Evolutionary conservation across 192 early-diverging fungal genomes (phyloP).

Genomic region (Mortierella alpina): DNA sequence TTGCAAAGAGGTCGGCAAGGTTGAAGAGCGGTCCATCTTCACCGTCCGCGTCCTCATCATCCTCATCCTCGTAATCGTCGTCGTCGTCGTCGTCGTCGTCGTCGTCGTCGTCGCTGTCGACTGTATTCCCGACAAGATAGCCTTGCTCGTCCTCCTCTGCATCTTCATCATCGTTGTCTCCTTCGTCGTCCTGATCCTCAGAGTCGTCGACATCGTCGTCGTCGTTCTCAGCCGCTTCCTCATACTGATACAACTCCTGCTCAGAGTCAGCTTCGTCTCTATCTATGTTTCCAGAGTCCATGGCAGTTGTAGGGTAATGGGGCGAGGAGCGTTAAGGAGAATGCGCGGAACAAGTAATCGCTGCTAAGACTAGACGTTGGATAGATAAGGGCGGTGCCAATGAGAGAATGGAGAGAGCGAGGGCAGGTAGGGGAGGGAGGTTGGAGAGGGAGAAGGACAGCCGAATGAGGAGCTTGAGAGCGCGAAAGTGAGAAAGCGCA

Average conservation of each 20-base stretch:
- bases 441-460: too few species aligned
- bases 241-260: constrained; percentile 15
- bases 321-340: background rate
- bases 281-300: background rate
- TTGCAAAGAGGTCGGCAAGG: constrained; percentile 4
- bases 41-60: constrained; percentile 24
- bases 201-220: constrained; percentile 35
- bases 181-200: constrained; percentile 26
- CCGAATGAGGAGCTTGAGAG: too few species aligned
- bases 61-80: constrained; percentile 15
- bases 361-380: background rate
- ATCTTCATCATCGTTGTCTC: constrained; percentile 22
- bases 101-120: constrained; percentile 9
- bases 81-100: constrained; percentile 22
- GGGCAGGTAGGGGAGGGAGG: background rate
- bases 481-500: too few species aligned
- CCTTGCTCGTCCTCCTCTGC: constrained; percentile 21
- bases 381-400: background rate
- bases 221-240: constrained; percentile 15
- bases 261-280: background rate
- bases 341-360: background rate
- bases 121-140: constrained; percentile 1
- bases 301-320: background rate
- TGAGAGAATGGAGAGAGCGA: too few species aligned
- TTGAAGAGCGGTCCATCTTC: constrained; percentile 17